Evolutionary conservation across 2,329 filamentous ascomycete genomes (phyloP), one percentile per base, ranked within the genome.

Genomic region (Neofusicoccum cordaticola): DNA sequence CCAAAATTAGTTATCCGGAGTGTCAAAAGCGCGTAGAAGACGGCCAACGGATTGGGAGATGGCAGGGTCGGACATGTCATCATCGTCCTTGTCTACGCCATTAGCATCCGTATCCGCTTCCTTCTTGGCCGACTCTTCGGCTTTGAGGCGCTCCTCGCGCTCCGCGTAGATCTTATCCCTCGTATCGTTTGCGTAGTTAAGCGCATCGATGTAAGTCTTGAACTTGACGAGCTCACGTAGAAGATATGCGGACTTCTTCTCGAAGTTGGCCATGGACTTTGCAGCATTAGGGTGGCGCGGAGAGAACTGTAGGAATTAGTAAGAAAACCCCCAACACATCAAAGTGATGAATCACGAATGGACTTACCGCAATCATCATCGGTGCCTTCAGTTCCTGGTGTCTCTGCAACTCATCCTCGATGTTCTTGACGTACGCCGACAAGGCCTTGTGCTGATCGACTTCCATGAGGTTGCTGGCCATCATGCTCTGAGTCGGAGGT

Each of bases 171-270:
- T 88, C 73, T 88, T 89, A 51, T 86, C 84, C 74, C 90, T 93
- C 63, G 87, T 84, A 37, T 75, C 79, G 70, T 90, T 86, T 0
- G 93, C 93, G 42, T 86, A 85, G 65, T 88, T 84, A 58, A 99
- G 80, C 39, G 88, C 89, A 75, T 98, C 95, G 69, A 97, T 93
- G 73, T 98, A 99, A 0, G 93, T 98, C 66, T 90, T 85, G 80
- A 97, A 98, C 78, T 98, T 98, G 77, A 98, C 93, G 75, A 96
- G 97, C 80, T 99, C 95, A 41, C 91, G 85, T 12, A 98, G 83
- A 45, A 99, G 81, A 74, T 98, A 97, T 35, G 91, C 89, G 64
- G 92, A 96, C 81, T 98, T 98, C 73, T 90, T 88, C 81, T 99
- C 93, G 94, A 95, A 99, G 77, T 99, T 99, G 19, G 89, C 85